Conservation (phyloP, 345 rosid genomes). For the Odontarrhena argentea region DNA sequence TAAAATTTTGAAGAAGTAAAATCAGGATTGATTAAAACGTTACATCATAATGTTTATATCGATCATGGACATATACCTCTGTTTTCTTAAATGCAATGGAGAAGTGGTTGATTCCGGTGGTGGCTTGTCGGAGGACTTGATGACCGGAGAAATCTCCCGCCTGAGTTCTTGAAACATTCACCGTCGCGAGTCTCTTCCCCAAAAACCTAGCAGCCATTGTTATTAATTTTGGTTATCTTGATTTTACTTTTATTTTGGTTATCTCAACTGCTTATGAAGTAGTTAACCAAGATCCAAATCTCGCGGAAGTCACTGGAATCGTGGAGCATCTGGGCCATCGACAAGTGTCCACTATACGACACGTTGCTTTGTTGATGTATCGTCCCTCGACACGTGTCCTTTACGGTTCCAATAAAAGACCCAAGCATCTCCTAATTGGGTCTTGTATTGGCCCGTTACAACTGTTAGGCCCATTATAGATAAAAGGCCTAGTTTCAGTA, state of each 20-base stretch:
- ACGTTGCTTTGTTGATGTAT: conserved; percentile 24
- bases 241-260: background rate
- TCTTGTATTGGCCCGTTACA: background rate
- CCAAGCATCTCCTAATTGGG: background rate
- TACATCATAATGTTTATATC: background rate
- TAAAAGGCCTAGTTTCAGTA: conserved; percentile 4
- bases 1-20: too few relatives aligned
- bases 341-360: conserved; percentile 29
- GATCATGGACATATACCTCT: conserved; percentile 22
- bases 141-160: conserved; percentile 36
- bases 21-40: background rate
- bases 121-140: conserved; percentile 8
- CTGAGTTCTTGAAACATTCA: conserved; percentile 22
- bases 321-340: conserved; percentile 9
- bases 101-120: conserved; percentile 25
- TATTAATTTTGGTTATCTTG: background rate
- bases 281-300: conserved; percentile 36
- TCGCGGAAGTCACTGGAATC: conserved; percentile 21
- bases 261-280: conserved; percentile 29
- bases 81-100: conserved; percentile 33
- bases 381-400: conserved; percentile 27
- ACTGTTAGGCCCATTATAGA: background rate
- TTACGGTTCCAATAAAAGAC: background rate
- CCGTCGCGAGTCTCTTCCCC: conserved; percentile 27
- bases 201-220: conserved; percentile 28